These are phyloP conservation scores for Oryza rufipogon DNA, from an alignment of 176 grass and related monocot species.

Conservation along the genomic window DNA sequence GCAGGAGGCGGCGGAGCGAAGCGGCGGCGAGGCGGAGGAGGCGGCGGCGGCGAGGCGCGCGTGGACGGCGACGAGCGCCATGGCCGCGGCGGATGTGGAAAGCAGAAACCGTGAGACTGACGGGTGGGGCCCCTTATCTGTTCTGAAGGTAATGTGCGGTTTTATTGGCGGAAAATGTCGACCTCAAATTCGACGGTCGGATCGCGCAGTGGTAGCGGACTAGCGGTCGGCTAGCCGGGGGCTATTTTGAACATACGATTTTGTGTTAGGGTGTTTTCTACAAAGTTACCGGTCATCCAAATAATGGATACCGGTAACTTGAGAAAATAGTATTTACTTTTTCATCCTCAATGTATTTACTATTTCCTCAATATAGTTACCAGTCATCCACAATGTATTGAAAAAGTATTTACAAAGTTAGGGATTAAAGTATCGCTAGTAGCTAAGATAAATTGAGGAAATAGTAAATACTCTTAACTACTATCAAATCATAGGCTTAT, in stretches of 20 bases:
- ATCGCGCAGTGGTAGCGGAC: neutral
- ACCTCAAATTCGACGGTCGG: neutral
- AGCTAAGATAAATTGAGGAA: too few species aligned
- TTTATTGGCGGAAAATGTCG: neutral
- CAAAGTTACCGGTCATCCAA: neutral
- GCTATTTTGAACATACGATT: neutral
- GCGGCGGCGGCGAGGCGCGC: slow-evolving; percentile 9
- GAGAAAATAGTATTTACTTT: too few species aligned
- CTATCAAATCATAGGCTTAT: too few species aligned
- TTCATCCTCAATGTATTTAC: too few species aligned
- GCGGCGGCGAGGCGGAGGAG: neutral
- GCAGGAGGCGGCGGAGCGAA: neutral
- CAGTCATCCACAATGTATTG: too few species aligned
- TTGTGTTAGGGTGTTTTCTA: neutral
- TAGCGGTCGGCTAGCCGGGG: too few species aligned
- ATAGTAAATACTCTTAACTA: too few species aligned
- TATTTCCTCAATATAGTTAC: too few species aligned
- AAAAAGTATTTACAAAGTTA: too few species aligned
- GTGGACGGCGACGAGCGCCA: slow-evolving; percentile 48
- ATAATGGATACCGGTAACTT: too few species aligned
- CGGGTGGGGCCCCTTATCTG: slow-evolving; percentile 50
- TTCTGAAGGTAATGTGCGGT: neutral
- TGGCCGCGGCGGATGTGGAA: slow-evolving; percentile 29
- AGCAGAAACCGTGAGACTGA: slow-evolving; percentile 44
- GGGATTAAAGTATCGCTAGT: too few species aligned